phyloP scores from a whole-genome alignment of 2,329 filamentous ascomycete species.

The Alternaria metachromatica region DNA sequence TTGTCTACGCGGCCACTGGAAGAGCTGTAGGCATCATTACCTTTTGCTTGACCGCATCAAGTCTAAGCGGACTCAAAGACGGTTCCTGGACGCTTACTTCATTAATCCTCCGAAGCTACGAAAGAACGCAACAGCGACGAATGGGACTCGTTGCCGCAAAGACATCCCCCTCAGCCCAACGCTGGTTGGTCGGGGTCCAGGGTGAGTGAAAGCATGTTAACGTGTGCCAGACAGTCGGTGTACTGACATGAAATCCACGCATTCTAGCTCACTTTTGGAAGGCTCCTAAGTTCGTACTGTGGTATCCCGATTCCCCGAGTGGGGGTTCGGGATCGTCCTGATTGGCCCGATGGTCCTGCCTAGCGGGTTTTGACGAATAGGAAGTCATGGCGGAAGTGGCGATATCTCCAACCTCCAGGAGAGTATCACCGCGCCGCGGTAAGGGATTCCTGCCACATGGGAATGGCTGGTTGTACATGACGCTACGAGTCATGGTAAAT shows the following conservation, averaged over 20 bases:
- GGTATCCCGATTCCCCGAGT: not conserved
- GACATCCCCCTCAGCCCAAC: not conserved
- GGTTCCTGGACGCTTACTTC: not conserved
- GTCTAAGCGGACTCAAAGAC: not conserved
- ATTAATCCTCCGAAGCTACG: not conserved
- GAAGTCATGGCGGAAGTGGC: not conserved
- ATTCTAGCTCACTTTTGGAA: not conserved
- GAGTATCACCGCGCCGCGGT: not conserved
- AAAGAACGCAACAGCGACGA: not conserved
- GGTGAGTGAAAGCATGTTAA: not conserved
- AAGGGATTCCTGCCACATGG: not conserved
- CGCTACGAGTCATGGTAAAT: not conserved
- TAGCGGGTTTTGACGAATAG: not conserved
- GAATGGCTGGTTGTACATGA: not conserved
- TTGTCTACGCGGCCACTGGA: not conserved
- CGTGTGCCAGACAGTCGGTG: not conserved
- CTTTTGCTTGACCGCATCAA: not conserved
- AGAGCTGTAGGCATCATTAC: not conserved
- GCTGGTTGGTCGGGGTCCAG: not conserved
- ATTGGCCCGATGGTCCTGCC: not conserved
- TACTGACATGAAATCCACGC: not conserved
- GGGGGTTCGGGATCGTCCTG: not conserved
- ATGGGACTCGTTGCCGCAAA: not conserved
- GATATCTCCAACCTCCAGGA: not conserved
- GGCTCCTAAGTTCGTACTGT: not conserved